phyloP scores from a whole-genome alignment of 352 stramenopile species.

The Phytopythium litorale region DNA sequence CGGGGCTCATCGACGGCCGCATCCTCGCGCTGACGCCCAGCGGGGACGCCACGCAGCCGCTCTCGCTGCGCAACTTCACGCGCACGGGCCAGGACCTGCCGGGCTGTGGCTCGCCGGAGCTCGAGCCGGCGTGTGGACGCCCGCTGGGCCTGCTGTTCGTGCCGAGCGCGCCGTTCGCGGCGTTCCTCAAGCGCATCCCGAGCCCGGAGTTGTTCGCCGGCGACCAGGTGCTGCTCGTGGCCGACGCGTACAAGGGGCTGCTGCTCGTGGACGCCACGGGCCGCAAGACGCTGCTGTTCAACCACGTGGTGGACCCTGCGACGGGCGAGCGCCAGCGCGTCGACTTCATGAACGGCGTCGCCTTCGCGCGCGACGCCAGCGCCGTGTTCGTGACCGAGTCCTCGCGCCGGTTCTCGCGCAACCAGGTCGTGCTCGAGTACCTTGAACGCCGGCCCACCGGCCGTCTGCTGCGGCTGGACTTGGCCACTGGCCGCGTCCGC shows the following conservation, averaged over 20 bases:
- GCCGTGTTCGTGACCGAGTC: conserved; percentile 61
- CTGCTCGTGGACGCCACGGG: conserved; percentile 51
- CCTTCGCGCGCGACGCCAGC: conserved; percentile 29
- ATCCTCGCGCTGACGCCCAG: conserved; percentile 34
- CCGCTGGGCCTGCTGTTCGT: conserved; percentile 48
- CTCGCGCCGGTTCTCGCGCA: conserved; percentile 42
- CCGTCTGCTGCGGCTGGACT: conserved; percentile 50
- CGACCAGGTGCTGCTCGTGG: conserved; percentile 54
- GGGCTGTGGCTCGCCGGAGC: conserved; percentile 24
- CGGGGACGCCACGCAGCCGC: conserved; percentile 6
- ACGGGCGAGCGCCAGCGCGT: conserved; percentile 12
- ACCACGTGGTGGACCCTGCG: conserved; percentile 30
- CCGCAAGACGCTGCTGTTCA: conserved; percentile 50
- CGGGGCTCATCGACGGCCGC: conserved; percentile 49
- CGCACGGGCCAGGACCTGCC: conserved; percentile 33
- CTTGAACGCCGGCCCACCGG: conserved; percentile 42
- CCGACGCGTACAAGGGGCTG: conserved; percentile 58
- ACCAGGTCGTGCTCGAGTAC: conserved; percentile 39
- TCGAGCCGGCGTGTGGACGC: conserved; percentile 45
- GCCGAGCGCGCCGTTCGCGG: conserved; percentile 25
- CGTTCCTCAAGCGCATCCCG: conserved; percentile 42
- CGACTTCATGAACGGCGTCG: conserved; percentile 49
- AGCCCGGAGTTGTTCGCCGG: conserved; percentile 32
- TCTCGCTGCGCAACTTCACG: conserved; percentile 41
- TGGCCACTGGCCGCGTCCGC: conserved; percentile 14